Conservation (phyloP, 169 alveolate species). For the Cryptosporidium felis region DNA sequence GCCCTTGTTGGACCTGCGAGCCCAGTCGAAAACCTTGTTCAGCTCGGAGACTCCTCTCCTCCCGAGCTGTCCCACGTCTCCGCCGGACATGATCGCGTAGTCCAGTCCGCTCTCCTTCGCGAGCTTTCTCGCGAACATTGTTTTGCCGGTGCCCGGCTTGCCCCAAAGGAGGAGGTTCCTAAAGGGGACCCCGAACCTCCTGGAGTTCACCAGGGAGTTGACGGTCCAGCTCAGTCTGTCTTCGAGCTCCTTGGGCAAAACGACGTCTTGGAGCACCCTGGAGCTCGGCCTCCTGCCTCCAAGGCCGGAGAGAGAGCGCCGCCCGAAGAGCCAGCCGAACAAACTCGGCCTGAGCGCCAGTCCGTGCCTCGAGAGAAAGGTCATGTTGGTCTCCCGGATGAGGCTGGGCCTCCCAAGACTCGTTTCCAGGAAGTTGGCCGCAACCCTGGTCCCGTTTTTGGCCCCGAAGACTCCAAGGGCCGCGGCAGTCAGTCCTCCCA, state of each 20-base stretch:
- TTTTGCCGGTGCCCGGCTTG: constrained; percentile 97
- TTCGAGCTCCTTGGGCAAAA: constrained; percentile 86
- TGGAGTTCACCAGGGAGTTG: constrained; percentile 91
- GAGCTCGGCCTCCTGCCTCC: constrained; percentile 56
- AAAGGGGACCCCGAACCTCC: constrained; percentile 89
- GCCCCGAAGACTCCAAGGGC: constrained; percentile 85
- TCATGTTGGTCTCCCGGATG: constrained; percentile 76
- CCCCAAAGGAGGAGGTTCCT: constrained; percentile 93
- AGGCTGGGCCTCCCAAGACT: constrained; percentile 78
- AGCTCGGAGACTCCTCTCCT: constrained; percentile 92
- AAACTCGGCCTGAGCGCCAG: constrained; percentile 55
- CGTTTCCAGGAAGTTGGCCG: constrained; percentile 75
- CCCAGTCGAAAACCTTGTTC: constrained; percentile 95
- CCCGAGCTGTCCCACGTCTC: constrained; percentile 97
- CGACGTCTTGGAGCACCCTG: constrained; percentile 85
- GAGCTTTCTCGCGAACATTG: constrained; percentile 89
- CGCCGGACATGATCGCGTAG: constrained; percentile 94
- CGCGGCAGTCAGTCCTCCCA: constrained; percentile 79
- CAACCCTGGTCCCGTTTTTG: constrained; percentile 77
- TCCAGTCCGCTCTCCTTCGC: constrained; percentile 93
- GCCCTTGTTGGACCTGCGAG: constrained; percentile 88
- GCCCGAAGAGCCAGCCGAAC: constrained; percentile 57
- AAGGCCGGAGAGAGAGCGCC: constrained; percentile 8
- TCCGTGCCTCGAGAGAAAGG: constrained; percentile 1
- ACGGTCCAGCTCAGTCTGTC: constrained; percentile 90